Conservation (phyloP, 225 moss, liverwort and hornwort genomes). For the Polytrichum commune region DNA sequence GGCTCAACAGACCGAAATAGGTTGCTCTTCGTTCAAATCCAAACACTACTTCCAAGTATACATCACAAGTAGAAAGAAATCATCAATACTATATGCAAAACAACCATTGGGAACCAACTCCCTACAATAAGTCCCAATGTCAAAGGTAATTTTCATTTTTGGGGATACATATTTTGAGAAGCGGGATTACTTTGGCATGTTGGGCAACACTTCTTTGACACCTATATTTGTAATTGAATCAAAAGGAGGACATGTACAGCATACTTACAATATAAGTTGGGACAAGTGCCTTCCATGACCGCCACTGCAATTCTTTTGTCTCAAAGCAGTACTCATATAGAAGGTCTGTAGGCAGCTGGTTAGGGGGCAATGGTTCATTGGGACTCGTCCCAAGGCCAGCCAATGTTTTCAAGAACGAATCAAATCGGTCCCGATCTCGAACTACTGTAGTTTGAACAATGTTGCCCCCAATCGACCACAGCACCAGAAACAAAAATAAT, state of each 20-base stretch:
- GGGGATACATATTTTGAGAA: no score
- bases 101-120: no score
- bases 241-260: neutral
- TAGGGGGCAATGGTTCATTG: slow-evolving; percentile 80
- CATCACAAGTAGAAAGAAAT: no score
- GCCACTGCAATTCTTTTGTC: slow-evolving; percentile 58
- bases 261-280: slow-evolving; percentile 50
- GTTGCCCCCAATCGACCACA: slow-evolving; percentile 83
- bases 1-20: no score
- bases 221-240: no score
- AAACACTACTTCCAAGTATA: no score
- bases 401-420: slow-evolving; percentile 60
- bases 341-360: slow-evolving; percentile 65
- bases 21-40: no score
- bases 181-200: no score
- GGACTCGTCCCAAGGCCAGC: slow-evolving; percentile 69
- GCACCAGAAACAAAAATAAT: slow-evolving; percentile 54
- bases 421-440: slow-evolving; percentile 63
- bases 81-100: no score
- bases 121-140: no score
- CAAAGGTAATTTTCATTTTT: no score
- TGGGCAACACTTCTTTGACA: no score
- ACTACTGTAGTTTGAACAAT: slow-evolving; percentile 54
- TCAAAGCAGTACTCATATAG: slow-evolving; percentile 78
- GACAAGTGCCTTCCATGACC: slow-evolving; percentile 73